Evolutionary conservation across 2,329 filamentous ascomycete species (phyloP).

Genomic region (Trichoderma guizhouense): DNA sequence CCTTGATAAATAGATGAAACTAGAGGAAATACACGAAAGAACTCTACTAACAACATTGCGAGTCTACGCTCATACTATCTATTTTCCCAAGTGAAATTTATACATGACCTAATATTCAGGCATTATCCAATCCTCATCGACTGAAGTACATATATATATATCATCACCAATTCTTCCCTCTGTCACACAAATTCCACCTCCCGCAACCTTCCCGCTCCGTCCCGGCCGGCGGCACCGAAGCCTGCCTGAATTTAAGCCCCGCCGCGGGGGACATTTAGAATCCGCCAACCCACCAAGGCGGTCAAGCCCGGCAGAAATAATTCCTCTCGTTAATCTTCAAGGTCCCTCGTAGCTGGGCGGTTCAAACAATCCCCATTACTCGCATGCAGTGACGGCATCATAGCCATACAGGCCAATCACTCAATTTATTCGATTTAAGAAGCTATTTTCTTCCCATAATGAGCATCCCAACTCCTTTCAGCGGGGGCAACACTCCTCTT

Average conservation of each 20-base stretch:
- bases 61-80: background rate
- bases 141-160: background rate
- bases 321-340: constrained; percentile 7
- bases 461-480: constrained; percentile 37
- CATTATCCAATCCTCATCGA: background rate
- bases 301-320: constrained; percentile 41
- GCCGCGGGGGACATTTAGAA: constrained; percentile 22
- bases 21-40: background rate
- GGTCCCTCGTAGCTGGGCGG: background rate
- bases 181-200: background rate
- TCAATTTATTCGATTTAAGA: background rate
- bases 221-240: background rate
- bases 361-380: background rate
- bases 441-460: constrained; percentile 26
- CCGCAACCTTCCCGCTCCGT: background rate
- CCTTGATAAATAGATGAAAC: background rate
- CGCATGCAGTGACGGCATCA: background rate
- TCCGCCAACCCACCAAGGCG: constrained; percentile 28
- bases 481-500: constrained; percentile 22
- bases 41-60: background rate
- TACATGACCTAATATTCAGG: background rate
- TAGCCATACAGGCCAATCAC: background rate
- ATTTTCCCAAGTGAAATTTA: background rate
- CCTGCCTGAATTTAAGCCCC: constrained; percentile 19
- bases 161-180: background rate